These are phyloP conservation scores for Bolboschoenus planiculmis DNA, from an alignment of 176 grass and related monocot species.

Conservation along the genomic window DNA sequence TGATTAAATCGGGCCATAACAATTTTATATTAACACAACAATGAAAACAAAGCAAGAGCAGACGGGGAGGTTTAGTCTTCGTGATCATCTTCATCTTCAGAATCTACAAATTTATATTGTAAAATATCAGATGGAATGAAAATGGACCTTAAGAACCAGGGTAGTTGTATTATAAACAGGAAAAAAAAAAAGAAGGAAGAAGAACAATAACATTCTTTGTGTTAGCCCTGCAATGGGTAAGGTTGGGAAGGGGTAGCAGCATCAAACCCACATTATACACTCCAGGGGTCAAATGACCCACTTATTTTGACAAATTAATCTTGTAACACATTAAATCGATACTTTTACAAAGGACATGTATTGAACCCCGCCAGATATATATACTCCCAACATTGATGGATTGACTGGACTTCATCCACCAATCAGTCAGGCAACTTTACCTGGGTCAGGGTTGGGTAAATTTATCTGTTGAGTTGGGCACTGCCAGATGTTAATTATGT, in stretches of 20 bases:
- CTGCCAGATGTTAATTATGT: not conserved
- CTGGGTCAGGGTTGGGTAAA: not conserved
- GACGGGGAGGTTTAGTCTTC: slow-evolving; percentile 39
- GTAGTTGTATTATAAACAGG: not conserved
- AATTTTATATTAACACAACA: slow-evolving; percentile 16
- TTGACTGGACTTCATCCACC: not conserved
- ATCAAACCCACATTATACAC: not conserved
- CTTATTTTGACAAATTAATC: not conserved
- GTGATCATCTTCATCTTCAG: slow-evolving; percentile 80
- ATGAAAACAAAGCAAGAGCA: not conserved
- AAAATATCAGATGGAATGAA: not conserved
- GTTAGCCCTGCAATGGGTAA: not conserved
- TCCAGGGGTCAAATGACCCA: not conserved
- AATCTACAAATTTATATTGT: slow-evolving; percentile 46
- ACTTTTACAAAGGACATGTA: not conserved
- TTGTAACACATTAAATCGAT: not conserved
- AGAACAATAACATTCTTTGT: not conserved
- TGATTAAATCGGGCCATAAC: not conserved
- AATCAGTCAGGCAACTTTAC: not conserved
- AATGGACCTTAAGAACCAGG: not conserved
- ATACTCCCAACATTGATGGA: not conserved
- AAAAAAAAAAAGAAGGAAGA: not conserved
- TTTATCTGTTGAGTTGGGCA: not conserved
- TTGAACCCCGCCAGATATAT: not conserved
- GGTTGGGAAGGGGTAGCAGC: too few species aligned